Conservation (phyloP, 2,329 filamentous ascomycete species). For the Claviceps capensis region DNA sequence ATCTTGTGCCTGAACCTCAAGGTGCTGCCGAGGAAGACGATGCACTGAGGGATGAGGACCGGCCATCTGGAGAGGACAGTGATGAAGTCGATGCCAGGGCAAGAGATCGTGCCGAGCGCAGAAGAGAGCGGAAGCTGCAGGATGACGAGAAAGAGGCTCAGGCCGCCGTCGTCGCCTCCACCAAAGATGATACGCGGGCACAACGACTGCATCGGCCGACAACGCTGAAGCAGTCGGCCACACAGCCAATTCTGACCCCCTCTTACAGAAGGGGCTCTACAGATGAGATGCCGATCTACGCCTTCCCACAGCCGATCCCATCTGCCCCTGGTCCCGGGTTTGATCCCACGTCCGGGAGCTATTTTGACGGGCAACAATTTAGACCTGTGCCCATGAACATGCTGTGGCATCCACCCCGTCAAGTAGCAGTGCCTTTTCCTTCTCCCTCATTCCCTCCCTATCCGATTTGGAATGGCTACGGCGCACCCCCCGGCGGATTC, state of each 20-base stretch:
- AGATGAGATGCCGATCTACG: conserved; percentile 23
- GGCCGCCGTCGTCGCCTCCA: conserved; percentile 4
- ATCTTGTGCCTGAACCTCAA: conserved; percentile 30
- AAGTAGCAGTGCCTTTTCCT: conserved; percentile 10
- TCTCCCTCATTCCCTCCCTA: conserved; percentile 20
- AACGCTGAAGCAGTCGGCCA: conserved; percentile 17
- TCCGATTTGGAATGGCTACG: conserved; percentile 12
- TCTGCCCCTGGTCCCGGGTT: conserved; percentile 19
- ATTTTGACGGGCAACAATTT: conserved; percentile 20
- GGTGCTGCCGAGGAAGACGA: conserved; percentile 19
- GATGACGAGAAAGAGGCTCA: conserved; percentile 11
- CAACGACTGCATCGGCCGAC: conserved; percentile 16
- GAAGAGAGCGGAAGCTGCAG: conserved; percentile 13
- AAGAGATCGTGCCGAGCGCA: conserved; percentile 16
- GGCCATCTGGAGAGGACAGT: conserved; percentile 10
- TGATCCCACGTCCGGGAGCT: conserved; percentile 21
- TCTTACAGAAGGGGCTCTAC: conserved; percentile 17
- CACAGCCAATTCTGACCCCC: conserved; percentile 19
- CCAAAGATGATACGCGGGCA: conserved; percentile 13
- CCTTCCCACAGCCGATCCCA: conserved; percentile 20
- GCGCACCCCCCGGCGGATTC: conserved; percentile 13
- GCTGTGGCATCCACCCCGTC: conserved; percentile 15
- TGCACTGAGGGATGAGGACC: conserved; percentile 9
- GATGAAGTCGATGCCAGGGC: conserved; percentile 12
- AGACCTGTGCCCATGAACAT: conserved; percentile 10